Evolutionary conservation across 305 asterid genomes (phyloP), one percentile per base, ranked within the genome.

Genomic region (Caryopteris hybrid): DNA sequence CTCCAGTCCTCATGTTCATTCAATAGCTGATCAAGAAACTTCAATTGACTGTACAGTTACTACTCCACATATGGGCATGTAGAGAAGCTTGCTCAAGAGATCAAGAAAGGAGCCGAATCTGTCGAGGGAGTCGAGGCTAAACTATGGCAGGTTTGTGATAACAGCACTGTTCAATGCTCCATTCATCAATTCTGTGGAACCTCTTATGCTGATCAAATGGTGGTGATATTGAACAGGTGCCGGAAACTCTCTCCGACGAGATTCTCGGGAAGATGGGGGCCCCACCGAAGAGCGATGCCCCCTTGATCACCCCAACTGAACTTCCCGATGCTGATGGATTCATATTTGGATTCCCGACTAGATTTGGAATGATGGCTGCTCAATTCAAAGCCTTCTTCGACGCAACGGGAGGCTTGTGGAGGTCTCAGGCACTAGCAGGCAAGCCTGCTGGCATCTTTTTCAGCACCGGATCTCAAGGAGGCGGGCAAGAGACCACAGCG

Each of bases 401-500:
- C 66, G 55, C 94, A 1, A 90, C 97, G 1, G 96, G 97, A 33
- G 84, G 92, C 13, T 66, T 88, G 1, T 88, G 96, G 97, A 69
- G 73, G 67, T 69, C 76, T 18, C 93, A 86, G 72, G 81, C 82
- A 0, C 76, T 90, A 0, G 97, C 94, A 5, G 97, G 97, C 38
- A 90, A 90, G 64, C 94, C 90, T 16, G 97, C 91, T 0, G 97
- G 96, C 8, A 55, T 89, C 45, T 89, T 89, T 77, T 83, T 18
- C 75, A 72, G 85, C 81, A 87, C 96, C 1, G 96, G 90, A 8
- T 68, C 92, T 45, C 92, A 85, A 66, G 95, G 96, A 9, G 86
- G 96, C 0, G 96, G 96, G 22, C 95, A 89, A 68, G 96, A 89
- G 61, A 89, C 96, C 3, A 89, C 96, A 6, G 63, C 96, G 95